Conservation (phyloP, 2,329 filamentous ascomycete species). For the Emergomyces africanus region DNA sequence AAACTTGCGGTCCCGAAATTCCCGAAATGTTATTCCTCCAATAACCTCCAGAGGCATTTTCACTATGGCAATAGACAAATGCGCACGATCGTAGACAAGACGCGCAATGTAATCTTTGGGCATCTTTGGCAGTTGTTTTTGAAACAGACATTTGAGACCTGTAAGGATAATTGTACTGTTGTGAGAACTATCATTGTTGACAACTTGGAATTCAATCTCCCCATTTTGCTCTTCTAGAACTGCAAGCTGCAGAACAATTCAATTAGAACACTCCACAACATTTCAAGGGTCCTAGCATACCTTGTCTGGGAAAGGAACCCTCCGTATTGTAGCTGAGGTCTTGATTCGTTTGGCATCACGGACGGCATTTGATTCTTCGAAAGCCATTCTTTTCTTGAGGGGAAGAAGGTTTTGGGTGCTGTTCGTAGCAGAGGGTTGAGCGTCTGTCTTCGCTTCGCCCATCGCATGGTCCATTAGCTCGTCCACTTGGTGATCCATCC, state of each 20-base stretch:
- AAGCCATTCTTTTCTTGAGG: too few relatives aligned
- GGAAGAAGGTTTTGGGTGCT: too few relatives aligned
- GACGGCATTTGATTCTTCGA: constrained; percentile 4
- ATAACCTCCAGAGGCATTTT: constrained; percentile 79
- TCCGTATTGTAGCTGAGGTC: constrained; percentile 24
- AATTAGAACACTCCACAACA: constrained; percentile 11
- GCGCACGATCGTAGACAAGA: constrained; percentile 78
- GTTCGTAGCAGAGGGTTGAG: too few relatives aligned
- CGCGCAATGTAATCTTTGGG: constrained; percentile 87
- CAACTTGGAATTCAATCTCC: constrained; percentile 79
- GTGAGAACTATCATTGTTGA: constrained; percentile 70
- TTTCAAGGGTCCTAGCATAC: constrained; percentile 24
- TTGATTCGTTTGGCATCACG: constrained; percentile 12
- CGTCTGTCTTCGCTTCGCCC: too few relatives aligned
- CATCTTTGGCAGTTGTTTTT: constrained; percentile 89
- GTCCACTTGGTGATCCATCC: too few relatives aligned
- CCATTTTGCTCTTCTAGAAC: constrained; percentile 75
- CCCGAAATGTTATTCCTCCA: constrained; percentile 73
- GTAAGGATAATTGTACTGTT: constrained; percentile 76
- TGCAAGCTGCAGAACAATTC: constrained; percentile 44
- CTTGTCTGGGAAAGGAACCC: constrained; percentile 68
- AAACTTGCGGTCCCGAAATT: constrained; percentile 70
- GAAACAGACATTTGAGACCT: constrained; percentile 79
- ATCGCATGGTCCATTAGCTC: too few relatives aligned
- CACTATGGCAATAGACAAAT: constrained; percentile 79